These are phyloP conservation scores for Saccharomycopsis lassenensis DNA, from an alignment of 805 yeast genomes.

Conservation along the genomic window DNA sequence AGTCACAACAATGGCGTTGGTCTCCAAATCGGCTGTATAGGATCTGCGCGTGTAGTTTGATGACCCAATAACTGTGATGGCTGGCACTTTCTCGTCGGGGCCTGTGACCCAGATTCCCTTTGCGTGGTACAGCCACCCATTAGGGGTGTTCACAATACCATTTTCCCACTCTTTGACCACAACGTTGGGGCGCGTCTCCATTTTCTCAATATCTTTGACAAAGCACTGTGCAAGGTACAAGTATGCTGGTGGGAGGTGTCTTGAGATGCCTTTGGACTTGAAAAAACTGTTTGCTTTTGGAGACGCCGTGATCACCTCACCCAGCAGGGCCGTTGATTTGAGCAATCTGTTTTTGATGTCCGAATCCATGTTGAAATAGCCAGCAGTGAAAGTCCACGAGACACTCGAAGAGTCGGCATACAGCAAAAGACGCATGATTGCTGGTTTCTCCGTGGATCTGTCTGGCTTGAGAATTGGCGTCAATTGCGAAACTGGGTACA, in stretches of 20 bases:
- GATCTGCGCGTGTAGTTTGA: constrained; percentile 91
- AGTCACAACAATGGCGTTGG: constrained; percentile 74
- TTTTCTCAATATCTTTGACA: constrained; percentile 29
- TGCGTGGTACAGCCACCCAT: constrained; percentile 97
- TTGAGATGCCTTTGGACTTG: constrained; percentile 70
- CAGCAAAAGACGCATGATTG: constrained; percentile 50
- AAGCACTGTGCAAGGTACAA: constrained; percentile 63
- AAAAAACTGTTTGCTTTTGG: constrained; percentile 93
- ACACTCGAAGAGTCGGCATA: constrained; percentile 40
- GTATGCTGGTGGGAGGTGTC: constrained; percentile 79
- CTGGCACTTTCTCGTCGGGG: constrained; percentile 49
- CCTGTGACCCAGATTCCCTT: constrained; percentile 82
- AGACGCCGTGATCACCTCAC: constrained; percentile 79
- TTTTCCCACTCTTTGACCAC: constrained; percentile 73
- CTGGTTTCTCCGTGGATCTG: constrained; percentile 72
- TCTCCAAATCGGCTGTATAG: constrained; percentile 76
- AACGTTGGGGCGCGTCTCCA: constrained; percentile 25
- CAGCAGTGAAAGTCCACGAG: constrained; percentile 87
- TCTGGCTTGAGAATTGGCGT: constrained; percentile 65
- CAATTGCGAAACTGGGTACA: constrained; percentile 87
- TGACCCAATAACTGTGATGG: constrained; percentile 77
- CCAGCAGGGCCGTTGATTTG: constrained; percentile 40
- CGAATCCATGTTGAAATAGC: constrained; percentile 87
- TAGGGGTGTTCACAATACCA: constrained; percentile 69
- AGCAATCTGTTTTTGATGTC: constrained; percentile 51